Evolutionary conservation across 441 rosid species (phyloP).

Genomic region (Euphorbia schlechtendalii): DNA sequence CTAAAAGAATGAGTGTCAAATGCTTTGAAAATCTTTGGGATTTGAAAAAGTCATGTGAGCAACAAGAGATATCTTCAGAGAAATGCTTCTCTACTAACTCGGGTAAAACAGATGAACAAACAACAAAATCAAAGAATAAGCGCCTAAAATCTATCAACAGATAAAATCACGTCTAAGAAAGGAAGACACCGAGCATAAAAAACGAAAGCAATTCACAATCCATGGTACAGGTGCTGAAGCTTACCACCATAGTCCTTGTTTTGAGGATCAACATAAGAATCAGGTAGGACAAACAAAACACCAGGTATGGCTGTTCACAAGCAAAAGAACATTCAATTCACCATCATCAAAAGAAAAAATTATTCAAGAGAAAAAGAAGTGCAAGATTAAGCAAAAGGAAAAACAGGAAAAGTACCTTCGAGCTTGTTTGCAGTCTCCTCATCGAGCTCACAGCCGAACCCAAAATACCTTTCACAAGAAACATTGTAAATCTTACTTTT

Average conservation of each 20-base stretch:
- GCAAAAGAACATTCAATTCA: not conserved
- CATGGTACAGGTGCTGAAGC: not conserved
- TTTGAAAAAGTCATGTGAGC: not conserved
- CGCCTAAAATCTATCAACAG: not conserved
- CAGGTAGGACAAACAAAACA: conserved; percentile 88
- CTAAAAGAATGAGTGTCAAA: not conserved
- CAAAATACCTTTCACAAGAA: conserved; percentile 88
- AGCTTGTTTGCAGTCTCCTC: conserved; percentile 94
- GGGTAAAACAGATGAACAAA: too few relatives aligned
- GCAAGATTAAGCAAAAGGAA: too few relatives aligned
- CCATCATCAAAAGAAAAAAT: not conserved
- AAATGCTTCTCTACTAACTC: too few relatives aligned
- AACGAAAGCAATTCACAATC: not conserved
- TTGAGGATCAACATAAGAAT: conserved; percentile 86
- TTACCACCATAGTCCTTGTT: conserved; percentile 75
- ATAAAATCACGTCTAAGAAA: not conserved
- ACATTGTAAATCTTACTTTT: conserved; percentile 83
- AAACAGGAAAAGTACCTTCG: conserved; percentile 40
- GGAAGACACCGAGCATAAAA: not conserved
- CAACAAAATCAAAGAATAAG: too few relatives aligned
- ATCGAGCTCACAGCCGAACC: conserved; percentile 91
- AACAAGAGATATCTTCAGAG: not conserved
- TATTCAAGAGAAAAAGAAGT: too few relatives aligned
- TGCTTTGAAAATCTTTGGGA: not conserved
- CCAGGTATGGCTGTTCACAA: conserved; percentile 64